A percentile compares a stretch with the other conserved stretches of the same genome.
Evolutionary conservation across 2,329 filamentous ascomycete species (phyloP).

Genomic region (Cladosporium austrohemisphaericum): DNA sequence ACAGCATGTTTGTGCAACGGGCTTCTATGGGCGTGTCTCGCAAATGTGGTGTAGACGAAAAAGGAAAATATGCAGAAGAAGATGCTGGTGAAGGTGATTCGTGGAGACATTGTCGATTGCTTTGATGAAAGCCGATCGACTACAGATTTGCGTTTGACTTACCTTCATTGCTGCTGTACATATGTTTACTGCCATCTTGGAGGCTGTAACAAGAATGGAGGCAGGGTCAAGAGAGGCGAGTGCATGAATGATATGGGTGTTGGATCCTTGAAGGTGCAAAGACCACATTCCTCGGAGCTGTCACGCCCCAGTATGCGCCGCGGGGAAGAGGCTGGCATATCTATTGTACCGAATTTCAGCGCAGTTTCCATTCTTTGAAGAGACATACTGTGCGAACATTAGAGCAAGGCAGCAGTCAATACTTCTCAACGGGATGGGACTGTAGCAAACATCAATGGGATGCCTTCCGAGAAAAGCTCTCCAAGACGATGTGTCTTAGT

Average conservation of each 20-base stretch:
- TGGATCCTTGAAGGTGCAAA: background rate
- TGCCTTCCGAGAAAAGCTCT: too few species aligned
- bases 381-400: too few species aligned
- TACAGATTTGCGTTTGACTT: background rate
- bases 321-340: too few species aligned
- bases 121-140: background rate
- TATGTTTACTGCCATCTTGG: constrained; percentile 1
- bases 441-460: too few species aligned
- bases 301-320: too few species aligned
- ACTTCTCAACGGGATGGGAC: too few species aligned
- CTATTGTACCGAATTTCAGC: too few species aligned
- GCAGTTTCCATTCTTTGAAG: too few species aligned
- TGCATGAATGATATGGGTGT: constrained; percentile 1
- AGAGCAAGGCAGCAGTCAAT: too few species aligned
- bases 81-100: background rate
- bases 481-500: too few species aligned
- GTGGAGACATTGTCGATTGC: background rate
- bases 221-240: constrained; percentile 2
- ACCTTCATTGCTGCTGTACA: background rate
- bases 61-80: background rate
- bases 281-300: constrained; percentile 6
- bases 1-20: background rate
- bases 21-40: constrained; percentile 3
- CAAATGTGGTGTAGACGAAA: background rate
- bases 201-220: constrained; percentile 11